phyloP scores from a whole-genome alignment of 805 yeast genomes.

The Kluyveromyces starmeri region DNA sequence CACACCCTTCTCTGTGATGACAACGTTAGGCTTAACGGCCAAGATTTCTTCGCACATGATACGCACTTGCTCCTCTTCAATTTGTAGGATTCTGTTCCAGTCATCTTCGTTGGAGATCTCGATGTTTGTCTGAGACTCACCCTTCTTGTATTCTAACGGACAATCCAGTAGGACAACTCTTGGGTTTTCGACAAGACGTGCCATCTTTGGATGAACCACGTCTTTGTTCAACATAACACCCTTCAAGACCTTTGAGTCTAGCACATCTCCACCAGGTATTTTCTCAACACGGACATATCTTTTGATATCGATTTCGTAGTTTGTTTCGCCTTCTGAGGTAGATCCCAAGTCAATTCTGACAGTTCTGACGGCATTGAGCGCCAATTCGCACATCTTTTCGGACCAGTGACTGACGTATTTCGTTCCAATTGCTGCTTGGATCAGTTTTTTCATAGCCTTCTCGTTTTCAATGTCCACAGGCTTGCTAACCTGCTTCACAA shows the following conservation, averaged over 20 bases:
- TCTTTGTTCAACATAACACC: conserved; percentile 94
- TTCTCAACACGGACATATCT: conserved; percentile 91
- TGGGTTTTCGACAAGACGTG: conserved; percentile 80
- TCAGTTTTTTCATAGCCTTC: conserved; percentile 74
- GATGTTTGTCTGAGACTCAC: conserved; percentile 96
- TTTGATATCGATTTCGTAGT: conserved; percentile 83
- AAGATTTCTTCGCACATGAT: conserved; percentile 76
- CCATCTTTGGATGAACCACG: conserved; percentile 98
- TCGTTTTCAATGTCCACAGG: conserved; percentile 83
- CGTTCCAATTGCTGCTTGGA: conserved; percentile 90
- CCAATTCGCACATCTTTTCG: conserved; percentile 78
- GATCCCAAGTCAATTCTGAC: conserved; percentile 51
- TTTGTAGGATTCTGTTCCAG: conserved; percentile 90
- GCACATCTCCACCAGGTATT: conserved; percentile 96
- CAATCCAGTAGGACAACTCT: conserved; percentile 84
- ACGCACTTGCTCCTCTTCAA: conserved; percentile 96
- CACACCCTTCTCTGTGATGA: conserved; percentile 96
- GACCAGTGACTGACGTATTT: conserved; percentile 91
- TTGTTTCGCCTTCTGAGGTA: conserved; percentile 36
- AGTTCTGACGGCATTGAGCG: conserved; percentile 80
- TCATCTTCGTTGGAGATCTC: conserved; percentile 95
- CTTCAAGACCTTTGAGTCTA: conserved; percentile 77
- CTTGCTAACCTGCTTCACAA: conserved; percentile 72
- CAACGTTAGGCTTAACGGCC: conserved; percentile 83
- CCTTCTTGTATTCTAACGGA: conserved; percentile 96